A percentile compares a stretch with the other conserved stretches of the same genome.
Conservation (phyloP, 2,329 filamentous ascomycete species). For the Ceratocystis colombiana region DNA sequence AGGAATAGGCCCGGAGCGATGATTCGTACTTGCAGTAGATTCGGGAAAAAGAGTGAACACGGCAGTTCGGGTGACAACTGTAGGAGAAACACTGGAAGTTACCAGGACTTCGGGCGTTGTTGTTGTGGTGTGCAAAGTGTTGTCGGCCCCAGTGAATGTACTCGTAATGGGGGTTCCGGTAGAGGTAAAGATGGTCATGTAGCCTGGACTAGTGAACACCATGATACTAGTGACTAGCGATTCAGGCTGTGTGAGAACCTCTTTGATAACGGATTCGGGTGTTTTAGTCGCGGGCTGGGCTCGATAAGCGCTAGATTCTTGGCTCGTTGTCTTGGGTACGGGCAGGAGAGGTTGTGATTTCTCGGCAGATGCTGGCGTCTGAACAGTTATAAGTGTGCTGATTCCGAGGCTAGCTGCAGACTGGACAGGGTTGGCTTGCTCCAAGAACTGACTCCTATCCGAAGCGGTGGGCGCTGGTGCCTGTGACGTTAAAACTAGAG, state of each 20-base stretch:
- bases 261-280: neutral
- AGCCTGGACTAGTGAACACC: neutral
- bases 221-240: neutral
- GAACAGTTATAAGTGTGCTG: neutral
- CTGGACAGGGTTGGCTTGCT: neutral
- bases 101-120: conserved; percentile 11
- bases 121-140: neutral
- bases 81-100: neutral
- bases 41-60: conserved; percentile 5
- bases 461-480: neutral
- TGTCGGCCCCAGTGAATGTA: conserved; percentile 1
- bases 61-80: conserved; percentile 13
- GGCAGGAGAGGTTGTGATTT: neutral
- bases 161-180: neutral
- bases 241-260: neutral
- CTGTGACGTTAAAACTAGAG: neutral
- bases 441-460: neutral
- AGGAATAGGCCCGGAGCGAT: neutral
- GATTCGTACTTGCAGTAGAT: neutral
- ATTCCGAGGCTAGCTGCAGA: neutral
- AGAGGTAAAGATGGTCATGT: conserved; percentile 3
- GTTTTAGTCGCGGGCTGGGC: neutral
- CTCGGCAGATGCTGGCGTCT: neutral
- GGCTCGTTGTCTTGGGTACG: neutral
- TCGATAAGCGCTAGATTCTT: neutral